Evolutionary conservation across 345 rosid genomes (phyloP), one percentile per base, ranked within the genome.

Genomic region (Euphorbia tirucalli): DNA sequence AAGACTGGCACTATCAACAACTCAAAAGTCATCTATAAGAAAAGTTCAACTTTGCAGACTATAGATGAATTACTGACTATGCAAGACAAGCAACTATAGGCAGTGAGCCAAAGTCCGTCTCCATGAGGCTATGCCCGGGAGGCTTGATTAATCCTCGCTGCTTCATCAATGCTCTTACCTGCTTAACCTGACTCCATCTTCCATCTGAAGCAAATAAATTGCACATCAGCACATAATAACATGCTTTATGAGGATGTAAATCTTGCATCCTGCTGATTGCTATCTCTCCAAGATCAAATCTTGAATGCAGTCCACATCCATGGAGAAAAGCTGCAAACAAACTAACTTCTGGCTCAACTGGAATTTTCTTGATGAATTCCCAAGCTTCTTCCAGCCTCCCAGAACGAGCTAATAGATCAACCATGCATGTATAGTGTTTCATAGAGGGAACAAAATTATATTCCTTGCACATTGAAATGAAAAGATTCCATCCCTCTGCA

Each of bases 141-240:
- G 66, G 74, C 76, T 91, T 93, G 73, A 74, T 83, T 69, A 91
- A 69, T 32, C 87, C 83, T 77, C 83, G 85, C 31, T 80, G 86
- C 73, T 82, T 88, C 97, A 93, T 93, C 82, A 93, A 49, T 68
- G 86, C 86, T 50, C 92, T 88, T 41, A 88, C 81, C 68, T 82
- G 77, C 72, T 80, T 84, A 71, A 88, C 97, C 59, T 68, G 88
- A 80, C 57, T 82, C 98, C 98, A 91, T 66, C 90, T 83, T 73
- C 94, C 98, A 88, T 91, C 94, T 0, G 78, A 86, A 64, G 98
- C 96, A 84, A 87, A 91, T 43, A 89, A 79, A 82, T 91, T 93
- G 44, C 87, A 84, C 27, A 88, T 70, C 18, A 93, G 89, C 57
- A 93, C 94, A 78, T 85, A 91, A 73, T 93, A 93, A 71, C 91